Evolutionary conservation across 1,139 yeast genomes (phyloP), one percentile per base, ranked within the genome.

Genomic region (Taphrina betulina): DNA sequence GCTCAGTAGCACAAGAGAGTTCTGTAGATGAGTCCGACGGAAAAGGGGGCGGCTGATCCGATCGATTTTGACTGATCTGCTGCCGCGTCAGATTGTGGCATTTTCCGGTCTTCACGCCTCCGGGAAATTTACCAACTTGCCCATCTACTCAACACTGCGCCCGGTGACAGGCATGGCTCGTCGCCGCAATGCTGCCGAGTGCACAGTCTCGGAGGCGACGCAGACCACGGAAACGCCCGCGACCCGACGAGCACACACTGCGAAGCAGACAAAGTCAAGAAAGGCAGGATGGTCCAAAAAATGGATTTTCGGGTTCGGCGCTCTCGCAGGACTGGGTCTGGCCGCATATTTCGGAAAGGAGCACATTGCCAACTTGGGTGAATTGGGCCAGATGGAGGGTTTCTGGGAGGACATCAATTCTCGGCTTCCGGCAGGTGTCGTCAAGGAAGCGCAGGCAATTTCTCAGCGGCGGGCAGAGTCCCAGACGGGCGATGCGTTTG

Each of bases 401-500:
- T 38, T 63, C 43, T 57, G 70, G 36, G 71, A 67, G 17, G 74
- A 71, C 57, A 64, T 63, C 62, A 58, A 65, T 28, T 72, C 67
- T 29, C 61, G 64, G 58, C 70, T 92, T 16, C 96, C 97, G 1
- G 71, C 75, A 0, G 76, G 85, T 0, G 67, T 90, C 14, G 78
- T 80, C 58, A 73, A 79, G 8, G 79, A 86, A 57, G 70, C 90
- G 29, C 68, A 64, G 28, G 59, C 63, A 1, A 59, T 61, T 33
- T 53, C 57, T 5, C 42, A 84, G 35, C 19, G 36, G 20, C 35
- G 48, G 17, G 54, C 41, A 5, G 34, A 43, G 8, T 24, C 45
- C 5, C 34, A 35, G 20, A 75, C 84, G 3, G 82, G 94, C 3
- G 95, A 87, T 60, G 81, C 88, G 52, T 92, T 92, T 71, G 87